phyloP scores from a whole-genome alignment of 108 stramenopile genomes.

The Conticribra weissflogii region DNA sequence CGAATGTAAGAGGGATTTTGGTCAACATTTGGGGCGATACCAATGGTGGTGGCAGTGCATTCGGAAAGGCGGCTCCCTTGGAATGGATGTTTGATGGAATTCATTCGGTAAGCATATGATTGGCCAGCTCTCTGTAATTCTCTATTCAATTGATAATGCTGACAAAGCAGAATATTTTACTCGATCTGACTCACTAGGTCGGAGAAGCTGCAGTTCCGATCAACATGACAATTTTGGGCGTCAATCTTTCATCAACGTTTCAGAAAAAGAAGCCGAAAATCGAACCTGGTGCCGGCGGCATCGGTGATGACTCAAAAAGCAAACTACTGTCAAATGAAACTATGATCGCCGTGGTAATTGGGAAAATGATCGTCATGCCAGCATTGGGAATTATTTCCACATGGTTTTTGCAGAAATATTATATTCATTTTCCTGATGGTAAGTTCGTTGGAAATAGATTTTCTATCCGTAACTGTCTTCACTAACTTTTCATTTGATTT shows the following conservation, averaged over 20 bases:
- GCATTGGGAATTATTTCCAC: slow-evolving; percentile 64
- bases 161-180: too few relatives aligned
- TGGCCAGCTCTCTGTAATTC: too few relatives aligned
- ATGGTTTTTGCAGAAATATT: slow-evolving; percentile 51
- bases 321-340: slow-evolving; percentile 53
- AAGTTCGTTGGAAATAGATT: not conserved
- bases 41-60: not conserved
- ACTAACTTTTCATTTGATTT: not conserved
- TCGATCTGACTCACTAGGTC: slow-evolving; percentile 27
- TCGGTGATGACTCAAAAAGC: slow-evolving; percentile 14
- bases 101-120: slow-evolving; percentile 57
- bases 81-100: slow-evolving; percentile 90
- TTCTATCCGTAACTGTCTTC: too few relatives aligned
- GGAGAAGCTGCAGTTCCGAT: slow-evolving; percentile 88
- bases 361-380: slow-evolving; percentile 88
- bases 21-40: slow-evolving; percentile 72
- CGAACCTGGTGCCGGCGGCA: not conserved
- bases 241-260: slow-evolving; percentile 69
- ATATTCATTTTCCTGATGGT: slow-evolving; percentile 63
- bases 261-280: slow-evolving; percentile 35
- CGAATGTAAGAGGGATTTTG: slow-evolving; percentile 66
- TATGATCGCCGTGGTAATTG: slow-evolving; percentile 67
- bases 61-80: slow-evolving; percentile 62
- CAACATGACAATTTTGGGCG: slow-evolving; percentile 89
- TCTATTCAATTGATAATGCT: too few relatives aligned